These are phyloP conservation scores for Arbutus unedo DNA, from an alignment of 148 eudicot species.

Conservation along the genomic window DNA sequence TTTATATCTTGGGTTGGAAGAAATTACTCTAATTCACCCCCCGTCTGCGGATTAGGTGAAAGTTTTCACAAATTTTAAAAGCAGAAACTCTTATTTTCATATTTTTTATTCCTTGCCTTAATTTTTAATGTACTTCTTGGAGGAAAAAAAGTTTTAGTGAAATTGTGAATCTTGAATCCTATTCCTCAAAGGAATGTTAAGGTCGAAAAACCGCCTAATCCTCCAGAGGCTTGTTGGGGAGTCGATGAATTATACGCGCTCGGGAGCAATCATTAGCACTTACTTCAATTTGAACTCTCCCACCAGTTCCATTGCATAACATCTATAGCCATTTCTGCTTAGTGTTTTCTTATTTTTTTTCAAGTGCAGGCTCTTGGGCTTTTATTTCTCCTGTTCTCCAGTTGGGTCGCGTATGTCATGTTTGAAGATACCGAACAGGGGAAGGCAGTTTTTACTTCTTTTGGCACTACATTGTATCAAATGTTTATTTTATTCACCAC, in stretches of 20 bases:
- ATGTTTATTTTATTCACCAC: conserved; percentile 92
- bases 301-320: neutral
- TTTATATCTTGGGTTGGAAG: no score
- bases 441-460: conserved; percentile 68
- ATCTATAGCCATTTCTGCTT: conserved; percentile 3
- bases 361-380: conserved; percentile 71
- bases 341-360: conserved; percentile 16
- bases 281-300: neutral
- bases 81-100: neutral
- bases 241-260: no score
- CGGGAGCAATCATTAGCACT: no score
- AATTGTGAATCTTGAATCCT: neutral
- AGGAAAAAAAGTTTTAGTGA: neutral
- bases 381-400: conserved; percentile 79
- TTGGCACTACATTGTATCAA: conserved; percentile 71
- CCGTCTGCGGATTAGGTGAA: neutral
- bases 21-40: no score
- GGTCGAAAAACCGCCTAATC: no score
- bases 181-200: neutral
- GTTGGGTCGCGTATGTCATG: conserved; percentile 95
- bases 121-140: neutral
- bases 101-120: neutral
- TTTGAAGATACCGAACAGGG: conserved; percentile 97
- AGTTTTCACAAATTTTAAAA: neutral
- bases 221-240: no score